Evolutionary conservation across 768 basidiomycete species (phyloP).

Genomic region (Amanita rubescens): DNA sequence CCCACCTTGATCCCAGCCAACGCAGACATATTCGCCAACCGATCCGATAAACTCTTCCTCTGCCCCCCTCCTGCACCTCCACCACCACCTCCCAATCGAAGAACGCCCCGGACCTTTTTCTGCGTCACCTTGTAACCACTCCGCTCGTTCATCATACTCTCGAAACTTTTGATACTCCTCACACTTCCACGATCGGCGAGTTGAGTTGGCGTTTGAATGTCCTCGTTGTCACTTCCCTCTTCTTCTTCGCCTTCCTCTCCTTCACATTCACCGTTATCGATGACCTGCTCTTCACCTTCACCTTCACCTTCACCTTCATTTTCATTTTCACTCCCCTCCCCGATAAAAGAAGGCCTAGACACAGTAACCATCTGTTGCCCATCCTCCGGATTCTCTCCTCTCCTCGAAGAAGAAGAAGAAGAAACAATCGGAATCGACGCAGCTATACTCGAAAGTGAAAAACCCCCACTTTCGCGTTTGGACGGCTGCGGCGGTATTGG

Average conservation of each 20-base stretch:
- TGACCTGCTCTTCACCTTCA: no score
- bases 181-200: slow-evolving; percentile 22
- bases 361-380: slow-evolving; percentile 44
- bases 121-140: no score
- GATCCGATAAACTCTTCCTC: slow-evolving; percentile 73
- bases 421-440: slow-evolving; percentile 51
- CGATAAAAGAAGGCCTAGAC: slow-evolving; percentile 39
- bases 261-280: slow-evolving; percentile 24
- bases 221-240: slow-evolving; percentile 26
- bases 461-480: slow-evolving; percentile 62
- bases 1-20: slow-evolving; percentile 40
- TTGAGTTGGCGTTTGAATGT: no score
- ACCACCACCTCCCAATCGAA: no score
- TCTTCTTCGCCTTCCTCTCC: slow-evolving; percentile 31
- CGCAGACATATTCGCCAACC: slow-evolving; percentile 73
- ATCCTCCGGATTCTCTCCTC: slow-evolving; percentile 24
- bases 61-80: slow-evolving; percentile 14
- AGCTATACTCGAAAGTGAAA: slow-evolving; percentile 70
- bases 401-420: slow-evolving; percentile 26
- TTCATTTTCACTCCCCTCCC: slow-evolving; percentile 30
- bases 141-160: slow-evolving; percentile 69
- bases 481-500: neutral
- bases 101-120: slow-evolving; percentile 14
- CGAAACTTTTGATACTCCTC: slow-evolving; percentile 79
- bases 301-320: slow-evolving; percentile 30